These are phyloP conservation scores for Aphanomyces euteiches DNA, from an alignment of 352 stramenopile species.

Conservation along the genomic window DNA sequence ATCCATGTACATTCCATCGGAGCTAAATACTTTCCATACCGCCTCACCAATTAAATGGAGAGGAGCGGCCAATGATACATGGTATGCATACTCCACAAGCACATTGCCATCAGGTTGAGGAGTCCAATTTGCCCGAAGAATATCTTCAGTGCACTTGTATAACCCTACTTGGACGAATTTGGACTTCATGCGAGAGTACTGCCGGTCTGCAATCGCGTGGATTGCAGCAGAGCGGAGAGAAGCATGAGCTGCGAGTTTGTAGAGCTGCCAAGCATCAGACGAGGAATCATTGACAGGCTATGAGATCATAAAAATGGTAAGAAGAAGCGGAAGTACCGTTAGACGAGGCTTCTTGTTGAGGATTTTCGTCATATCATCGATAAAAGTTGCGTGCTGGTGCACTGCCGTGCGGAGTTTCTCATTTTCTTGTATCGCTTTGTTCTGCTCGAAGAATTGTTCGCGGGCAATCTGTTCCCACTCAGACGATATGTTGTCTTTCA, in stretches of 20 bases:
- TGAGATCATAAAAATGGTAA: background rate
- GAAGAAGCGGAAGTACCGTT: background rate
- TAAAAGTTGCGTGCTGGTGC: conserved; percentile 1
- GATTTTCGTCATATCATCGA: background rate
- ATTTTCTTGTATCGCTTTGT: conserved; percentile 12
- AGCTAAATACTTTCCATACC: conserved; percentile 14
- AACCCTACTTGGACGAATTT: conserved; percentile 13
- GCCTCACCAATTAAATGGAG: conserved; percentile 1
- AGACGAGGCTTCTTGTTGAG: background rate
- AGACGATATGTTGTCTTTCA: background rate
- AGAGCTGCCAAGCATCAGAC: conserved; percentile 8
- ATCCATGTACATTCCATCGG: no score
- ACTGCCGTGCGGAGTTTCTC: background rate
- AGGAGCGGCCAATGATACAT: background rate
- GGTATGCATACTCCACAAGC: background rate
- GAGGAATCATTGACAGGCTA: background rate
- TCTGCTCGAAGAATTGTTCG: background rate
- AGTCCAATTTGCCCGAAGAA: background rate
- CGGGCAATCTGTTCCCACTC: background rate
- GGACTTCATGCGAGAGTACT: conserved; percentile 1
- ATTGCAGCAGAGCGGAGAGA: conserved; percentile 1
- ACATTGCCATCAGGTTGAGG: conserved; percentile 12
- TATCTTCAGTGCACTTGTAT: background rate
- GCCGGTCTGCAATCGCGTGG: conserved; percentile 16
- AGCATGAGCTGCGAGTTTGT: background rate